Evolutionary conservation across 805 yeast species (phyloP).

Genomic region (Starmera caribaea): DNA sequence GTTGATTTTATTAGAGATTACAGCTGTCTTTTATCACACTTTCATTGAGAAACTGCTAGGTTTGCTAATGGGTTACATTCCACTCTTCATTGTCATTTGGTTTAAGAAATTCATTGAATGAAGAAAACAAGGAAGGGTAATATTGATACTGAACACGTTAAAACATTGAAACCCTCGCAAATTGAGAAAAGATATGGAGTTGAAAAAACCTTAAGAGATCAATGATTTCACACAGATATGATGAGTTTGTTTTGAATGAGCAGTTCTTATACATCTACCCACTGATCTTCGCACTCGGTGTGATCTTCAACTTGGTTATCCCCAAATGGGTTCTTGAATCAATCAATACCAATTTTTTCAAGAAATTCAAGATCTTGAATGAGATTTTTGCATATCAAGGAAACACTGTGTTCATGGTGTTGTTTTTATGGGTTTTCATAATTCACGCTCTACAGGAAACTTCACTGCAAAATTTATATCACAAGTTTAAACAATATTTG

Average conservation of each 20-base stretch:
- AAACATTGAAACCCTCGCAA: too few species aligned
- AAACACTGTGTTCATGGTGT: constrained; percentile 16
- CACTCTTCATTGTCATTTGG: constrained; percentile 22
- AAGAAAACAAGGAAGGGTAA: neutral
- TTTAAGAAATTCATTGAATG: neutral
- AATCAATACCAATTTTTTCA: constrained; percentile 5
- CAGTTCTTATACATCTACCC: neutral
- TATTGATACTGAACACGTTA: neutral
- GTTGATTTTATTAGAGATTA: constrained; percentile 54
- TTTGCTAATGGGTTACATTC: constrained; percentile 47
- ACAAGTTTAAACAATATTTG: constrained; percentile 13
- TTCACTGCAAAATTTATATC: neutral
- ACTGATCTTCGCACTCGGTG: neutral
- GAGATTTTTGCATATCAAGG: constrained; percentile 27
- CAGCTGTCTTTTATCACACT: constrained; percentile 79
- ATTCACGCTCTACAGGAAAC: neutral
- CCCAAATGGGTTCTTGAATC: neutral
- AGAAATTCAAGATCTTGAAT: constrained; percentile 21
- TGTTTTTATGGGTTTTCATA: constrained; percentile 14
- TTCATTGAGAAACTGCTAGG: constrained; percentile 68
- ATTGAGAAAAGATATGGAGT: too few species aligned
- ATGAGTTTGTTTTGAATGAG: neutral
- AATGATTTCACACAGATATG: neutral
- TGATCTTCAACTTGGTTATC: neutral
- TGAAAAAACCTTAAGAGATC: too few species aligned